These are phyloP conservation scores for Arctium lappa DNA, from an alignment of 129 eudicot species.

Conservation along the genomic window DNA sequence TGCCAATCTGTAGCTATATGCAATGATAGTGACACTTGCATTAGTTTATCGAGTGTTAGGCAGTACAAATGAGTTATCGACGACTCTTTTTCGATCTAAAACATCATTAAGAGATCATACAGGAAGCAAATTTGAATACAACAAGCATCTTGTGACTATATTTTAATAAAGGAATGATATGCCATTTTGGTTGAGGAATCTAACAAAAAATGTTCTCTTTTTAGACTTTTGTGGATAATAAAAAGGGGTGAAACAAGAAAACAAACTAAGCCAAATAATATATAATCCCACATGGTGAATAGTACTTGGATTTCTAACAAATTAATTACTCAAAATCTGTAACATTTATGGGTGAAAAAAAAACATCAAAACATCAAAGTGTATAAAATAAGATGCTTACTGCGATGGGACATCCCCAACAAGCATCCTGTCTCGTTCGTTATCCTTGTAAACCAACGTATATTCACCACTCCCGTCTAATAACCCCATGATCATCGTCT, in stretches of 20 bases:
- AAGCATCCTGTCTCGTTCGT: conserved; percentile 99
- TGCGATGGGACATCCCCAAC: conserved; percentile 99
- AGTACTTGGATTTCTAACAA: neutral
- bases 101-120: conserved; percentile 17
- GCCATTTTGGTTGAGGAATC: conserved; percentile 20
- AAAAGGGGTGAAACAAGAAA: conserved; percentile 2
- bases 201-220: neutral
- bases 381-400: conserved; percentile 59
- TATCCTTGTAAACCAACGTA: conserved; percentile 91
- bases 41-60: no score
- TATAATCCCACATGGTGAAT: neutral
- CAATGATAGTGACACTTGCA: no score
- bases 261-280: conserved; percentile 8
- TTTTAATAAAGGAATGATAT: conserved; percentile 12
- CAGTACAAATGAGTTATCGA: no score
- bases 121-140: conserved; percentile 14
- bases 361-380: conserved; percentile 12
- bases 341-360: neutral
- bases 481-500: conserved; percentile 47
- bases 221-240: conserved; percentile 12
- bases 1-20: no score
- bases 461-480: conserved; percentile 92
- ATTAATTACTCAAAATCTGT: neutral
- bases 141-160: conserved; percentile 26
- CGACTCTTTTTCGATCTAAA: neutral